Evolutionary conservation across 1,284 basidiomycete species (phyloP), one percentile per base, ranked within the genome.

Genomic region (Anthracocystis setariae): DNA sequence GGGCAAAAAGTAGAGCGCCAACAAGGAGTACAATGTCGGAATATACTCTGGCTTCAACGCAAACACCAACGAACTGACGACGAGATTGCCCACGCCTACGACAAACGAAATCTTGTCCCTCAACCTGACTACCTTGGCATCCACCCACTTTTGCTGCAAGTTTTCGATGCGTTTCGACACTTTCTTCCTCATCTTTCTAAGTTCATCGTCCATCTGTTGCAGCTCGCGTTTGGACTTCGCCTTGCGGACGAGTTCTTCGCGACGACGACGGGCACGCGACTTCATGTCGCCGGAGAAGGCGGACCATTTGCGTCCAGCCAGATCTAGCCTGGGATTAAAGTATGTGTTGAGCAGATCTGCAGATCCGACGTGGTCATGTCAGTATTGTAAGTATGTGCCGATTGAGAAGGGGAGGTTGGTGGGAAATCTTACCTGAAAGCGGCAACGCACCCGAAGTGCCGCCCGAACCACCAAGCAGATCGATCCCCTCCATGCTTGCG

Each of bases 291-390:
- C 90, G 59, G 91, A 90, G 74, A 93, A 92, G 58, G 91, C 92
- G 83, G 92, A 90, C 32, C 94, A 87, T 56, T 89, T 89, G 37
- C 94, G 89, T 79, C 95, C 92, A 35, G 94, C 85, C 1, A 96
- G 87, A 83, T 96, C 94, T 66, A 96, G 86, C 70, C 92, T 89
- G 3, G 93, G 93, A 84, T 95, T 92, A 76, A 91, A 92, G 80
- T 90, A 93, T 0, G 92, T 93, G 83, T 93, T 91, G 83, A 92
- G 50, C 25, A 78, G 32, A 29, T 76, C 73, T 18, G 33, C 35
- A 29, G 21, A 48, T 18, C 17, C 13, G n/a, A 46, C 13, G 21
- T n/a, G 0, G 45, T n/a, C n/a, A n/a, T 21, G 18, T 47, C 37
- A 39, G 47, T 27, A 29, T 45, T 18, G 21, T 12, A 29, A 7